Evolutionary conservation across 2,329 filamentous ascomycete species (phyloP), one percentile per base, ranked within the genome.

Genomic region (Arthrobotrys conoides): DNA sequence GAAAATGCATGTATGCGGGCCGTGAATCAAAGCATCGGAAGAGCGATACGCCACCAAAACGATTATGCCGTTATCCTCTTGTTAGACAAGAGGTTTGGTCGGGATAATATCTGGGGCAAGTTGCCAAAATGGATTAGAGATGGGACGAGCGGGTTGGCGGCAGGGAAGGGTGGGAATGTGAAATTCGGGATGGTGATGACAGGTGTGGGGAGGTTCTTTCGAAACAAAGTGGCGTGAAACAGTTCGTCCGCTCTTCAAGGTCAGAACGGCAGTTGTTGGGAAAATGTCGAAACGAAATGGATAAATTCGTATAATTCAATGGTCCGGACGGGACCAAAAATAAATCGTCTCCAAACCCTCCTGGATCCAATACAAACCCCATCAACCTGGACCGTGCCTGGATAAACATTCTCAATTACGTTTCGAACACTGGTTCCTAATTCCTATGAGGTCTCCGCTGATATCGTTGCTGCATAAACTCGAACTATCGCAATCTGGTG

Each of bases 11-110:
- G 94, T 84, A 97, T 99, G 94, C 88, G 96, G 46, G 93, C 94
- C 3, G 96, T 99, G 3, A 99, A 99, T 84, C 96, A 99, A 86
- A 96, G 93, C 83, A 94, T 99, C 81, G 96, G 96, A 0, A 88
- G 96, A 75, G 96, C 94, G 0, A 97, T 99, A 82, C 88, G 96
- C 57, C 96, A 99, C 83, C 89, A 88, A 70, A 90, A 89, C 24
- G 96, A 99, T 85, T 98, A 97, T 85, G 96, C 96, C 3, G 91
- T 92, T 16, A 97, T 99, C 80, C 85, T 97, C 71, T 88, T 99
- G 83, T 86, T 96, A 38, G 96, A 99, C 84, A 87, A 88, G 80
- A 87, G 96, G 65, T 99, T 96, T 84, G 89, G 87, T n/a, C 89
- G 88, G 30, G 87, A 90, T 61, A 88, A 92, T 68, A 93, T 98